Conservation (phyloP, 1,139 yeast genomes). For the Pichia sp. region DNA sequence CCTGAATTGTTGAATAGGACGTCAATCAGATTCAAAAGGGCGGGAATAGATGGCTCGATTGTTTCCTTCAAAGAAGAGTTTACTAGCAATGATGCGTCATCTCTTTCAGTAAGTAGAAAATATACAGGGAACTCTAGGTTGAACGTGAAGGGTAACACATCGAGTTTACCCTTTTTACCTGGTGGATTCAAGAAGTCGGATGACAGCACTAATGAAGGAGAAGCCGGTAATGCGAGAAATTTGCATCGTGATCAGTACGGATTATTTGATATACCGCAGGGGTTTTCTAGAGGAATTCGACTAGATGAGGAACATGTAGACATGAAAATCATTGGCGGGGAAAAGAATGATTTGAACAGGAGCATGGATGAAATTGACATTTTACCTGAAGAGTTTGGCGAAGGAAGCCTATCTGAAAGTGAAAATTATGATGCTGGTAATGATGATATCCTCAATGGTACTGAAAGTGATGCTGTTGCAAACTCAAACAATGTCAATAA, state of each 20-base stretch:
- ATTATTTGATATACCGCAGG: slow-evolving; percentile 77
- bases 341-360: slow-evolving; percentile 12
- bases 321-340: slow-evolving; percentile 7
- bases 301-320: slow-evolving; percentile 3
- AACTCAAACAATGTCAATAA: not conserved
- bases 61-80: slow-evolving; percentile 57
- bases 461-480: not conserved
- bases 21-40: slow-evolving; percentile 56
- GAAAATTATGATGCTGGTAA: not conserved
- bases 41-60: slow-evolving; percentile 72
- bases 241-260: slow-evolving; percentile 72
- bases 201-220: slow-evolving; percentile 8
- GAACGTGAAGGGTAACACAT: slow-evolving; percentile 64
- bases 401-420: not conserved
- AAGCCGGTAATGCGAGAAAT: slow-evolving; percentile 33
- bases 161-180: slow-evolving; percentile 85
- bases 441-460: slow-evolving; percentile 1
- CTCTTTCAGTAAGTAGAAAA: slow-evolving; percentile 68
- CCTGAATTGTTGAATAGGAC: slow-evolving; percentile 57
- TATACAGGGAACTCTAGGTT: slow-evolving; percentile 55
- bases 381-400: slow-evolving; percentile 18
- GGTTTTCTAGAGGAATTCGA: slow-evolving; percentile 66
- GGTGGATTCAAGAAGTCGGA: slow-evolving; percentile 57
- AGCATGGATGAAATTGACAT: slow-evolving; percentile 5
- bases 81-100: slow-evolving; percentile 52